Conservation (phyloP, 495 filamentous ascomycete genomes). For the Daldinia decipiens region DNA sequence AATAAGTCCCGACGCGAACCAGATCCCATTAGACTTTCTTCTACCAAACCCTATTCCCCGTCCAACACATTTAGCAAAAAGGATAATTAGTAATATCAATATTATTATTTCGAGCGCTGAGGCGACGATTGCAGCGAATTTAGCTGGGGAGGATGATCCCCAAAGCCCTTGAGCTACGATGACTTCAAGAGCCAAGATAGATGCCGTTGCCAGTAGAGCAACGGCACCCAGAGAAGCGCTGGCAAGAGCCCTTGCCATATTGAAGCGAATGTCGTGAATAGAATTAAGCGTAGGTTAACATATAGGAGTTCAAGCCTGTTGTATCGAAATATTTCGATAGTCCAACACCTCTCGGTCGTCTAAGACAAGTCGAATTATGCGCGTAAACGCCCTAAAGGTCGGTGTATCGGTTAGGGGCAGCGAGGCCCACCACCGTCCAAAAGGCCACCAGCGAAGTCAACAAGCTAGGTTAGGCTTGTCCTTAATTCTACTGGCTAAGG, state of each 20-base stretch:
- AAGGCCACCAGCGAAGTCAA: slow-evolving; percentile 14
- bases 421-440: slow-evolving; percentile 39
- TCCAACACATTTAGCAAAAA: slow-evolving; percentile 44
- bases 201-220: slow-evolving; percentile 54
- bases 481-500: slow-evolving; percentile 3
- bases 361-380: slow-evolving; percentile 21
- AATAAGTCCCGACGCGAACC: slow-evolving; percentile 51
- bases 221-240: slow-evolving; percentile 52
- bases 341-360: slow-evolving; percentile 10
- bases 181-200: slow-evolving; percentile 52
- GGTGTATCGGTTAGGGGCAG: slow-evolving; percentile 42
- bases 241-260: slow-evolving; percentile 51
- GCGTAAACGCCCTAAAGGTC: slow-evolving; percentile 18
- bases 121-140: slow-evolving; percentile 51
- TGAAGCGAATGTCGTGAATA: slow-evolving; percentile 16
- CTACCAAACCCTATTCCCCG: slow-evolving; percentile 34
- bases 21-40: slow-evolving; percentile 44
- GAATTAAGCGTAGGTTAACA: slow-evolving; percentile 17
- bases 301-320: slow-evolving; percentile 10
- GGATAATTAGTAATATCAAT: slow-evolving; percentile 43
- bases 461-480: background rate
- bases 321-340: slow-evolving; percentile 8
- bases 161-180: slow-evolving; percentile 53
- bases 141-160: slow-evolving; percentile 45
- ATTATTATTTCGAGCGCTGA: slow-evolving; percentile 50